These are phyloP conservation scores for Pholiota molesta DNA, from an alignment of 768 basidiomycete species.

Conservation along the genomic window DNA sequence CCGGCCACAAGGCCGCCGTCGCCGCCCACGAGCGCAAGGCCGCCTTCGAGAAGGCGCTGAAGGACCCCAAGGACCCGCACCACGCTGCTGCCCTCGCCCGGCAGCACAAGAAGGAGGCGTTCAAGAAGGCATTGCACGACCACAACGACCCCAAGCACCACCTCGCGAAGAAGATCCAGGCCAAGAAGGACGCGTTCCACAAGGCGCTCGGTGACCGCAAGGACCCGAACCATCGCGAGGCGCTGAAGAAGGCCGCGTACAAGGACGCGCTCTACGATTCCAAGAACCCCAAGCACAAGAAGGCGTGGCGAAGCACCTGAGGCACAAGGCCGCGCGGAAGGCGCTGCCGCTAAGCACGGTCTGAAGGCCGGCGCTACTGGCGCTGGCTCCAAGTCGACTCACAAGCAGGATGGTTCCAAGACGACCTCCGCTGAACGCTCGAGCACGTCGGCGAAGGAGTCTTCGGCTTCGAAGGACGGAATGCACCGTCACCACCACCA, in stretches of 20 bases:
- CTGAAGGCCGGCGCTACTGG: background rate
- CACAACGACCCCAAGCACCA: constrained; percentile 4
- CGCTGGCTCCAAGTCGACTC: background rate
- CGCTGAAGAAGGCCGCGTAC: background rate
- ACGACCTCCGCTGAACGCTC: background rate
- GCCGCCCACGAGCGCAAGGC: constrained; percentile 7
- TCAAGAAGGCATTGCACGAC: constrained; percentile 10
- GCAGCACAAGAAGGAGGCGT: background rate
- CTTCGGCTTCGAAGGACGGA: constrained; percentile 1
- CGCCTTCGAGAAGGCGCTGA: constrained; percentile 13
- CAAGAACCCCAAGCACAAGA: constrained; percentile 9
- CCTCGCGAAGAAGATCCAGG: background rate
- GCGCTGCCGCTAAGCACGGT: background rate
- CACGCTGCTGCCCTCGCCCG: constrained; percentile 9
- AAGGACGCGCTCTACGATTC: background rate
- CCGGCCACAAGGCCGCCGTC: constrained; percentile 16
- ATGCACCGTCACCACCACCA: constrained; percentile 6
- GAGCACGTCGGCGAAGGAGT: constrained; percentile 6
- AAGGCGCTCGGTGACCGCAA: constrained; percentile 14
- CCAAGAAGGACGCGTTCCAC: constrained; percentile 2
- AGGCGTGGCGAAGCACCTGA: background rate
- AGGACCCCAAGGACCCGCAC: constrained; percentile 8
- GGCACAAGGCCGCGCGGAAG: constrained; percentile 8
- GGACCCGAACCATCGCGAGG: constrained; percentile 10
- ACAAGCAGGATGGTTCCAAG: background rate